Evolutionary conservation across 148 eudicot genomes (phyloP).

Genomic region (Persicaria maculosa): DNA sequence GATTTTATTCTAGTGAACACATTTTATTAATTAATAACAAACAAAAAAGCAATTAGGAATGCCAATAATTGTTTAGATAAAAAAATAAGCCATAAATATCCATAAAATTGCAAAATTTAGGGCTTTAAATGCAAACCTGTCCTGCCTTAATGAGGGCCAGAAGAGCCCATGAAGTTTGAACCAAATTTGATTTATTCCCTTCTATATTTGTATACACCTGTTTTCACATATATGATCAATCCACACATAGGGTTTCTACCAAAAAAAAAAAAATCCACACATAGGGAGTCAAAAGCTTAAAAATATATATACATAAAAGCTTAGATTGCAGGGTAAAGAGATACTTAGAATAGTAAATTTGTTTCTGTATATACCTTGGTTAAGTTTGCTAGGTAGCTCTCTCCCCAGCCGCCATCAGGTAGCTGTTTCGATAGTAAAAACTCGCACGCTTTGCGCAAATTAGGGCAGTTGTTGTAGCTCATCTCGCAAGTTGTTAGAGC

Average conservation of each 20-base stretch:
- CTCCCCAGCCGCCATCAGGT: constrained; percentile 66
- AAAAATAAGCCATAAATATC: background rate
- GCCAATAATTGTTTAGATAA: too few relatives aligned
- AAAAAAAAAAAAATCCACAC: too few relatives aligned
- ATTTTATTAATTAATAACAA: background rate
- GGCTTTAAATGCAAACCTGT: constrained; percentile 28
- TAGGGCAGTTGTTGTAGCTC: constrained; percentile 29
- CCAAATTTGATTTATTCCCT: constrained; percentile 46
- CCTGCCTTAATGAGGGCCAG: constrained; percentile 59
- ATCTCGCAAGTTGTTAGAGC: constrained; percentile 37
- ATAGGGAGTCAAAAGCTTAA: too few relatives aligned
- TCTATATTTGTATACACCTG: constrained; percentile 39
- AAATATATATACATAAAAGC: too few relatives aligned
- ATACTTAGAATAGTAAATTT: background rate
- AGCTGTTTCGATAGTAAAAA: constrained; percentile 53
- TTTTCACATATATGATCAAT: background rate
- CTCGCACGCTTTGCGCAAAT: constrained; percentile 42
- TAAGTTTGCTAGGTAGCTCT: constrained; percentile 49
- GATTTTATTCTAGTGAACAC: constrained; percentile 28
- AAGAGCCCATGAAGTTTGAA: constrained; percentile 66
- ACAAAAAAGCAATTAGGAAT: too few relatives aligned
- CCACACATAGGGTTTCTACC: too few relatives aligned
- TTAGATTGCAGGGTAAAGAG: too few relatives aligned
- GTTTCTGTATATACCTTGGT: constrained; percentile 28
- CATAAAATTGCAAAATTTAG: background rate